A percentile compares a stretch with the other conserved stretches of the same genome.
Conservation (phyloP, 139 green algal species). For the Haematococcus lacustris region DNA sequence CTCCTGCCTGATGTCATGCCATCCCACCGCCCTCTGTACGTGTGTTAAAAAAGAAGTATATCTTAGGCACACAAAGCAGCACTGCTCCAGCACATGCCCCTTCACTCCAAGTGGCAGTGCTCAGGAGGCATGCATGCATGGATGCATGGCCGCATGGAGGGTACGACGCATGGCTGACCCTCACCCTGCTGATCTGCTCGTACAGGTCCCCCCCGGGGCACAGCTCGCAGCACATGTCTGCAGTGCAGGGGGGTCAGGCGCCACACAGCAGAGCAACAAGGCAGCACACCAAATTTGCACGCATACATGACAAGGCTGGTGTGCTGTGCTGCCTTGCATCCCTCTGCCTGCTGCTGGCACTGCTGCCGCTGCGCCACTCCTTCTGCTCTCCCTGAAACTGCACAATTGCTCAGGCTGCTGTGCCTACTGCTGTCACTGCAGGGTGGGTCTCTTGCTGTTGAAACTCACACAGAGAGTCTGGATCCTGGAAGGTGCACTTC, state of each 20-base stretch:
- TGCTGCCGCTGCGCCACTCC: neutral
- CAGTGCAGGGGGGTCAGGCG: neutral
- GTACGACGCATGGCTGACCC: too few species aligned
- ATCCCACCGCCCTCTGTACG: too few species aligned
- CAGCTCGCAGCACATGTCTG: constrained; percentile 62
- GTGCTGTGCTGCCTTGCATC: neutral
- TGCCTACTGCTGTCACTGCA: too few species aligned
- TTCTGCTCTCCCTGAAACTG: neutral
- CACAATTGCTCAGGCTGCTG: too few species aligned
- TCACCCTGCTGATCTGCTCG: constrained; percentile 45
- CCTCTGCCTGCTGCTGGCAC: neutral
- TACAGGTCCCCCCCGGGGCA: constrained; percentile 62
- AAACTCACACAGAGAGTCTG: constrained; percentile 35
- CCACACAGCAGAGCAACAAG: neutral
- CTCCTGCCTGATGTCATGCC: too few species aligned
- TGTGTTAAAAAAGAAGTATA: too few species aligned
- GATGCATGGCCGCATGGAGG: too few species aligned
- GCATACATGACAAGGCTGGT: neutral
- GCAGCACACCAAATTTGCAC: neutral
- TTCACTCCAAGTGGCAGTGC: too few species aligned
- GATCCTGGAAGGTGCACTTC: constrained; percentile 39
- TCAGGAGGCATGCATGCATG: too few species aligned
- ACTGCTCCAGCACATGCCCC: too few species aligned
- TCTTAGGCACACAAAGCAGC: too few species aligned
- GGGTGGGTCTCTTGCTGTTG: too few species aligned